A percentile compares a stretch with the other conserved stretches of the same genome.
Evolutionary conservation across 805 yeast genomes (phyloP).

Genomic region (Crinitomyces ghanaensis): DNA sequence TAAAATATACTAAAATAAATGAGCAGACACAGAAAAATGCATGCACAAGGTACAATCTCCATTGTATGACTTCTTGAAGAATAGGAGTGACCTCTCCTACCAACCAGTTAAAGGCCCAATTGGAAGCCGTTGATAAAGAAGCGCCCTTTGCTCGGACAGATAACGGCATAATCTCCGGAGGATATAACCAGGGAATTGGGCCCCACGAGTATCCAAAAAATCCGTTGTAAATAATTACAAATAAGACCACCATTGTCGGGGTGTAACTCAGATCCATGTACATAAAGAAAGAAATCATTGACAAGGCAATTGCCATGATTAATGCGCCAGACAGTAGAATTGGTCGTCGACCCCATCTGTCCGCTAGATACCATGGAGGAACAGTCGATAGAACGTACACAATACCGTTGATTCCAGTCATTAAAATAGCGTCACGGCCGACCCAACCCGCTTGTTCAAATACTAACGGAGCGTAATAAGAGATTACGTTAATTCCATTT

Average conservation of each 20-base stretch:
- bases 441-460: slow-evolving; percentile 94
- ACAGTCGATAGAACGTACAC: slow-evolving; percentile 56
- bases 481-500: slow-evolving; percentile 85
- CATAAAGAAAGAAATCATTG: slow-evolving; percentile 51
- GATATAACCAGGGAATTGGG: slow-evolving; percentile 83
- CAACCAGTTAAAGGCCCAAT: slow-evolving; percentile 85
- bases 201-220: slow-evolving; percentile 88
- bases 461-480: slow-evolving; percentile 87
- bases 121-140: slow-evolving; percentile 79
- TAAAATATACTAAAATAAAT: slow-evolving; percentile 54
- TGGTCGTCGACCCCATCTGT: slow-evolving; percentile 86
- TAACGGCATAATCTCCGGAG: slow-evolving; percentile 78
- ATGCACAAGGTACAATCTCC: slow-evolving; percentile 76
- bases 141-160: slow-evolving; percentile 84
- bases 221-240: slow-evolving; percentile 72
- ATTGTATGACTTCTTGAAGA: slow-evolving; percentile 59
- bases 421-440: slow-evolving; percentile 74
- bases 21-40: slow-evolving; percentile 68
- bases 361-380: slow-evolving; percentile 88
- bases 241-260: slow-evolving; percentile 58
- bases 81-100: slow-evolving; percentile 91
- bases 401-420: slow-evolving; percentile 74
- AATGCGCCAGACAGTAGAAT: slow-evolving; percentile 68
- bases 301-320: slow-evolving; percentile 64
- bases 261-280: slow-evolving; percentile 42